These are phyloP conservation scores for Vitis hybrid DNA, from an alignment of 177 flowering plant species.

Conservation along the genomic window DNA sequence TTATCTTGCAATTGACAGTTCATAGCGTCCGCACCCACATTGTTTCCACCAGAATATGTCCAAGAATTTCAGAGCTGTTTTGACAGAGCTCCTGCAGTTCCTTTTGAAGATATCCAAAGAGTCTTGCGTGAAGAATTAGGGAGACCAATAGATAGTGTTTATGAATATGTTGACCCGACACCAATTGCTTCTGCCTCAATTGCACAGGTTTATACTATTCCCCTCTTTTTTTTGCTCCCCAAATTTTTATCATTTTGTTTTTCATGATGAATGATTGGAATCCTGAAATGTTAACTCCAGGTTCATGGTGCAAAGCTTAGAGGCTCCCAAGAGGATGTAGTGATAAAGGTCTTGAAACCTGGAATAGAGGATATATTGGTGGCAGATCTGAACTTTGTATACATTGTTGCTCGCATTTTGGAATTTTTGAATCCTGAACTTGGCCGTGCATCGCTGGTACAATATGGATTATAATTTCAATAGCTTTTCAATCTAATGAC, in stretches of 20 bases:
- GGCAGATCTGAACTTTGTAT: conserved; percentile 90
- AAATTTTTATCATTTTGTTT: background rate
- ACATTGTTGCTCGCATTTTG: conserved; percentile 80
- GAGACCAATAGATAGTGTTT: conserved; percentile 74
- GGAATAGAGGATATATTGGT: conserved; percentile 89
- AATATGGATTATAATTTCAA: background rate
- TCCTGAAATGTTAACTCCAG: conserved; percentile 36
- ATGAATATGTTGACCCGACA: conserved; percentile 83
- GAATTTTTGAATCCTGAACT: conserved; percentile 91
- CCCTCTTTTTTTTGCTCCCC: background rate
- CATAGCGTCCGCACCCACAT: conserved; percentile 93
- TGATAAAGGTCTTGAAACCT: conserved; percentile 92
- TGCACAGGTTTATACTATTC: conserved; percentile 67
- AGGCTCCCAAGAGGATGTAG: conserved; percentile 80
- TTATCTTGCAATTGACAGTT: conserved; percentile 43
- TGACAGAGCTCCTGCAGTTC: conserved; percentile 83
- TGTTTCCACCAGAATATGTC: conserved; percentile 88
- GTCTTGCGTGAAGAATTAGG: conserved; percentile 74
- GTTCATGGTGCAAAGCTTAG: conserved; percentile 91
- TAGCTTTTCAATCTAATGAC: background rate
- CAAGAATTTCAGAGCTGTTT: conserved; percentile 92
- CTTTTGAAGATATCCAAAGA: conserved; percentile 69
- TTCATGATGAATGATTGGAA: background rate
- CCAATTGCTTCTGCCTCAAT: conserved; percentile 96
- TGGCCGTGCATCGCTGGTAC: conserved; percentile 87